These are phyloP conservation scores for Barbarea vulgaris DNA, from an alignment of 345 rosid genomes.

Conservation along the genomic window DNA sequence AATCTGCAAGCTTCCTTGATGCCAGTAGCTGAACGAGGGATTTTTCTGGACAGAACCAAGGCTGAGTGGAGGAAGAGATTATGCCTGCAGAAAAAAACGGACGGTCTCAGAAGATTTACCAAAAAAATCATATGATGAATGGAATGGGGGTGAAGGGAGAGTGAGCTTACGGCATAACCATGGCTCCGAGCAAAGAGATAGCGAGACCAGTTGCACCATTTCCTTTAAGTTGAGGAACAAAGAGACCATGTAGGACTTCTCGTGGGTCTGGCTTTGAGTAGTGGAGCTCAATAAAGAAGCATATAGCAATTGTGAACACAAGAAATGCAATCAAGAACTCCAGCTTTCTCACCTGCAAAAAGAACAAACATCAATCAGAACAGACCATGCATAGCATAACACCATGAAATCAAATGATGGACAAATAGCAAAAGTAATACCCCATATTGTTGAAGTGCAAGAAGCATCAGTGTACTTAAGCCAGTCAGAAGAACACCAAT, in stretches of 20 bases:
- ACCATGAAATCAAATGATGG: not conserved
- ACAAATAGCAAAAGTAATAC: slow-evolving; percentile 31
- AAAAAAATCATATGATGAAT: not conserved
- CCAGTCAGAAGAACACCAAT: slow-evolving; percentile 93
- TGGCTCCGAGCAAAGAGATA: slow-evolving; percentile 95
- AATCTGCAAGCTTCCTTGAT: slow-evolving; percentile 93
- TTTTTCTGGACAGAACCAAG: slow-evolving; percentile 86
- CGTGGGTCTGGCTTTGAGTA: slow-evolving; percentile 74
- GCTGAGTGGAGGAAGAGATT: slow-evolving; percentile 98
- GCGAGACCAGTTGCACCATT: slow-evolving; percentile 95
- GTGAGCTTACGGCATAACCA: slow-evolving; percentile 92
- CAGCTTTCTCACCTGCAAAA: slow-evolving; percentile 78
- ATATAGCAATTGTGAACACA: slow-evolving; percentile 82
- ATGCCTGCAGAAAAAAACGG: slow-evolving; percentile 50
- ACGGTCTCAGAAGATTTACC: not conserved
- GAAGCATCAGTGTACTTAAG: slow-evolving; percentile 80
- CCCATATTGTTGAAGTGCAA: slow-evolving; percentile 90
- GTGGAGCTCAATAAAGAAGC: slow-evolving; percentile 78
- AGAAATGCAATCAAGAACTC: slow-evolving; percentile 83
- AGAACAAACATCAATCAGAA: slow-evolving; percentile 5
- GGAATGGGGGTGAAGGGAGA: slow-evolving; percentile 4
- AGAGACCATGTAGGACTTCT: slow-evolving; percentile 84
- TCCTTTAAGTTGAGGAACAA: slow-evolving; percentile 92
- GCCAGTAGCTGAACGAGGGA: slow-evolving; percentile 78
- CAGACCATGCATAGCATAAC: not conserved